Conservation (phyloP, 2,329 filamentous ascomycete genomes). For the Ophiostoma sp. region DNA sequence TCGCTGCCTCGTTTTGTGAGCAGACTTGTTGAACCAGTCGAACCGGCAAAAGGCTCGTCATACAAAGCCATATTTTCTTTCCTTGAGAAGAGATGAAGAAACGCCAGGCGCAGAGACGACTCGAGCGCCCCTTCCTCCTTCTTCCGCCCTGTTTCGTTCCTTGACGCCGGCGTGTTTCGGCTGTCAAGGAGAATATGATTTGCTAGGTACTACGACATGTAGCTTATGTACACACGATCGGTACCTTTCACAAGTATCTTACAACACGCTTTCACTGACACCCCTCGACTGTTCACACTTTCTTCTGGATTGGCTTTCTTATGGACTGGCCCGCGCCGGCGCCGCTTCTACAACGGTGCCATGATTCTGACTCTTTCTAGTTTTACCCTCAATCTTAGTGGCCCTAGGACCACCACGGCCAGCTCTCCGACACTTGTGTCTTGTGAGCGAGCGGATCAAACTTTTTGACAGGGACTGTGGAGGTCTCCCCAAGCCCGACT, state of each 20-base stretch:
- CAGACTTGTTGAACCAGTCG: background rate
- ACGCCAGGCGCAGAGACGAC: background rate
- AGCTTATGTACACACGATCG: no score
- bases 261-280: no score
- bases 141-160: background rate
- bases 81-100: background rate
- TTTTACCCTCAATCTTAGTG: background rate
- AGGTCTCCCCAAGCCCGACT: background rate
- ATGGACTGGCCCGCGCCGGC: conserved; percentile 12
- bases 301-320: background rate
- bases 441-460: background rate
- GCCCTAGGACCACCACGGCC: background rate
- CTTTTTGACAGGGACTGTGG: background rate
- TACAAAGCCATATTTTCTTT: background rate
- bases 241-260: background rate
- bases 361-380: background rate
- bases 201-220: no score
- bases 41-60: background rate
- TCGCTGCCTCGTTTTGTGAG: background rate
- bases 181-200: no score
- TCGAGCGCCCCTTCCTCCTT: background rate
- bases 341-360: background rate
- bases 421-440: background rate
- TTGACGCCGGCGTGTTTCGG: background rate
- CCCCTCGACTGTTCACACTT: background rate